Conservation (phyloP, 495 filamentous ascomycete species). For the Poronia punctata region DNA sequence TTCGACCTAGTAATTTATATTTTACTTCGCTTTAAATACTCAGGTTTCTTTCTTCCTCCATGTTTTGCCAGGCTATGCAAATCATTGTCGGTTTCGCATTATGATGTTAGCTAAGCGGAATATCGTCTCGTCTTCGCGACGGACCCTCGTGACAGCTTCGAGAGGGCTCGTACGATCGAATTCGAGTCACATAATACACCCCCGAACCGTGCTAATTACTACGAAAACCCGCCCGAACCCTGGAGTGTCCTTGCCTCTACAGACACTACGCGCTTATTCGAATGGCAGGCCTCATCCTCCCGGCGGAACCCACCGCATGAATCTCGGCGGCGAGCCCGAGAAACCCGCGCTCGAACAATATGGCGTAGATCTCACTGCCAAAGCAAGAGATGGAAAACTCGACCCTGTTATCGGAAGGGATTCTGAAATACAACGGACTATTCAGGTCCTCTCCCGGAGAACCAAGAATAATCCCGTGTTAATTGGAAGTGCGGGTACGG, state of each 20-base stretch:
- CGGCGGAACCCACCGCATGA: conserved; percentile 89
- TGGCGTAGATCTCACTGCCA: conserved; percentile 82
- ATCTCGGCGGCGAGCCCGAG: conserved; percentile 70
- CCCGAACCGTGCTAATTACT: conserved; percentile 15
- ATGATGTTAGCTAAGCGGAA: conserved; percentile 35
- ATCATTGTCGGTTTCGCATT: not conserved
- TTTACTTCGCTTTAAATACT: no score
- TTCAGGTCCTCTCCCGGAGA: conserved; percentile 84
- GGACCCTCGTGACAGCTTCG: conserved; percentile 27
- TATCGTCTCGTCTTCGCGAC: conserved; percentile 27
- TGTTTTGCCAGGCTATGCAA: no score
- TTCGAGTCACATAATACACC: conserved; percentile 18
- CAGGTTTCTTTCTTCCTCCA: no score
- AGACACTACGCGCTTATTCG: conserved; percentile 54
- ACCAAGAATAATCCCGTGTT: conserved; percentile 98
- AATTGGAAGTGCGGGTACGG: conserved; percentile 86
- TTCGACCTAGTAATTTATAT: not conserved
- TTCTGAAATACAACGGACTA: conserved; percentile 83
- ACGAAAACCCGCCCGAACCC: conserved; percentile 10
- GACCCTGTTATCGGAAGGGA: conserved; percentile 95
- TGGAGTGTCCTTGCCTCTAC: conserved; percentile 17
- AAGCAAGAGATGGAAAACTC: conserved; percentile 80
- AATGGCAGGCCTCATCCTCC: conserved; percentile 78
- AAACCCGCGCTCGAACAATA: conserved; percentile 85
- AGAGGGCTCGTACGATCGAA: conserved; percentile 19